phyloP scores from a whole-genome alignment of 257 asterid genomes.

The Solanum dulcamara region DNA sequence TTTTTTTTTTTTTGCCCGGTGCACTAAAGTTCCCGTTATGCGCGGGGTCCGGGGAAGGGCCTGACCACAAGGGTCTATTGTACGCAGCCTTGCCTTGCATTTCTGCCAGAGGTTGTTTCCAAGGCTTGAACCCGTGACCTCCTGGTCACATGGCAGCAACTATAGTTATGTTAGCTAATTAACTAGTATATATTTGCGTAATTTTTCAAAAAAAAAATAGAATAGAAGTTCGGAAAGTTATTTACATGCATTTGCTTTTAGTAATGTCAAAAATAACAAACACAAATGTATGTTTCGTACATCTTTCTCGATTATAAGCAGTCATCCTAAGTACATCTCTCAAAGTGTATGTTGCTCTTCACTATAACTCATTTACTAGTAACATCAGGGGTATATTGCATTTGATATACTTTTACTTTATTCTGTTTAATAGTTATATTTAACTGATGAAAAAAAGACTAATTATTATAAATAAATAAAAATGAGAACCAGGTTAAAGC shows the following conservation, averaged over 20 bases:
- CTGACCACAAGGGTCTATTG: too few relatives aligned
- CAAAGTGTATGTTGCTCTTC: neutral
- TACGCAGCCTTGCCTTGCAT: too few relatives aligned
- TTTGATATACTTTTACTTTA: neutral
- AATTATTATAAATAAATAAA: neutral
- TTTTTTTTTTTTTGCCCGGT: too few relatives aligned
- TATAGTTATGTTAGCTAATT: too few relatives aligned
- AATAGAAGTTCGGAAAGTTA: neutral
- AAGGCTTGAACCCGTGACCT: too few relatives aligned
- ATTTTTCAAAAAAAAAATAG: too few relatives aligned
- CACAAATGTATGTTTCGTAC: neutral
- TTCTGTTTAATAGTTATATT: neutral
- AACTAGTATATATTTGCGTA: too few relatives aligned
- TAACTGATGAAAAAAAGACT: neutral
- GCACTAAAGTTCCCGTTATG: too few relatives aligned
- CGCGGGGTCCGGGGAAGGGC: too few relatives aligned
- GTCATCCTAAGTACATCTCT: neutral
- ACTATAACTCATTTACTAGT: neutral
- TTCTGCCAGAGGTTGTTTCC: too few relatives aligned
- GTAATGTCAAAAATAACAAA: neutral
- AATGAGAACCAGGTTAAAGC: neutral
- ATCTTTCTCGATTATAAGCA: neutral
- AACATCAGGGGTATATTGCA: neutral
- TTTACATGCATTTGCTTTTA: neutral
- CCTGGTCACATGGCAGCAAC: too few relatives aligned